Percentiles rank a stretch among this genome's conserved stretches.
phyloP scores from a whole-genome alignment of 2,329 filamentous ascomycete species.

The Corinectria fuckeliana region DNA sequence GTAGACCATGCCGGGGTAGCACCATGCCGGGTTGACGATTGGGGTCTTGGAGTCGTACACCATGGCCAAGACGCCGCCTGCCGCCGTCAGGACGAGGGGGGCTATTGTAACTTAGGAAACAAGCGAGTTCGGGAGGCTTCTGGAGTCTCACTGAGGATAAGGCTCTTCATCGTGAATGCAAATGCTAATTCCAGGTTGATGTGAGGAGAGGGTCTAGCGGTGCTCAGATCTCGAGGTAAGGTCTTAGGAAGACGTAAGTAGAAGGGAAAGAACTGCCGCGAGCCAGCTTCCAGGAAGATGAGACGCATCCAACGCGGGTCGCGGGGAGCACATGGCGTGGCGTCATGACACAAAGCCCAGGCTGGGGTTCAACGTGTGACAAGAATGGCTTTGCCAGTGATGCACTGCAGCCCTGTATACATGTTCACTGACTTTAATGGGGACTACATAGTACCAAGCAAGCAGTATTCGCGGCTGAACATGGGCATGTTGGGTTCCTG shows the following conservation, averaged over 20 bases:
- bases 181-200: not conserved
- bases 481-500: not conserved
- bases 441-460: not conserved
- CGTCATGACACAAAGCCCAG: not conserved
- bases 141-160: not conserved
- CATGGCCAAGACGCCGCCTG: not conserved
- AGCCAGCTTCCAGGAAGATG: not conserved
- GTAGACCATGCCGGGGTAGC: not conserved
- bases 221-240: too few relatives aligned
- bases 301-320: not conserved
- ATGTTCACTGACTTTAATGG: not conserved
- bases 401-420: not conserved
- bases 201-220: too few relatives aligned
- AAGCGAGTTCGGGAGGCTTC: not conserved
- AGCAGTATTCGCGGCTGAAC: not conserved
- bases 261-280: not conserved
- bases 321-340: not conserved
- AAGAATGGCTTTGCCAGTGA: not conserved
- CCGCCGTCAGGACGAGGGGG: not conserved
- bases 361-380: not conserved
- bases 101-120: not conserved
- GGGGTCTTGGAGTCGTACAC: not conserved
- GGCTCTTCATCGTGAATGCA: not conserved
- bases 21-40: not conserved
- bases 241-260: not conserved